Conservation (phyloP, 1,284 basidiomycete species). For the Leccinum pachyderme region DNA sequence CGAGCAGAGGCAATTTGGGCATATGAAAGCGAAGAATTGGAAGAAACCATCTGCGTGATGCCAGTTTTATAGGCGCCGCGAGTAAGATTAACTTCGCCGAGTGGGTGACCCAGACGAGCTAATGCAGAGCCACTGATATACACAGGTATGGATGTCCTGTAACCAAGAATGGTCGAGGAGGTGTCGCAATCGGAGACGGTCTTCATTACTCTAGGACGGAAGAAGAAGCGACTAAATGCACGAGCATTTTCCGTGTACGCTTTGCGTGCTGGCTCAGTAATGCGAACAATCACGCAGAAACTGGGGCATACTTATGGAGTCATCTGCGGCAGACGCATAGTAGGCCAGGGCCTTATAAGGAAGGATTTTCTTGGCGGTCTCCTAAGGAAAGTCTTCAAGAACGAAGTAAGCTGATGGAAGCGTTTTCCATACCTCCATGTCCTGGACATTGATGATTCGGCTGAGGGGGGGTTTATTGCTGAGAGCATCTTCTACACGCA, state of each 20-base stretch:
- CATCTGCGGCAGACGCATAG: conserved; percentile 81
- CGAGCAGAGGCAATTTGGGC: conserved; percentile 65
- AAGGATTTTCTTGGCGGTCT: conserved; percentile 61
- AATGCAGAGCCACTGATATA: conserved; percentile 87
- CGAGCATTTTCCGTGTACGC: conserved; percentile 65
- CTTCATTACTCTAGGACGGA: conserved; percentile 78
- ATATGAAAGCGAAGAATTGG: conserved; percentile 80
- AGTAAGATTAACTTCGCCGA: conserved; percentile 84
- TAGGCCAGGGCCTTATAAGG: conserved; percentile 77
- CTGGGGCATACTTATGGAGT: conserved; percentile 65
- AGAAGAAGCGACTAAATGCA: conserved; percentile 80
- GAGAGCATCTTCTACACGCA: conserved; percentile 61
- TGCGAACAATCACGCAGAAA: neutral
- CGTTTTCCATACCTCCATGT: conserved; percentile 63
- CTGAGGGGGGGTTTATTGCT: conserved; percentile 62
- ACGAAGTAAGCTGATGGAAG: neutral
- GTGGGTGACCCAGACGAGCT: conserved; percentile 87
- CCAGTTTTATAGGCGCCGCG: conserved; percentile 66
- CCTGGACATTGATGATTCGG: conserved; percentile 68
- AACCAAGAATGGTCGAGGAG: conserved; percentile 76
- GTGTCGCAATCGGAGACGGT: conserved; percentile 69
- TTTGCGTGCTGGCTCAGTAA: conserved; percentile 28
- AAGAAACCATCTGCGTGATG: conserved; percentile 88
- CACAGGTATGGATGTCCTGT: conserved; percentile 72
- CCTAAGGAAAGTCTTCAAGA: conserved; percentile 35